These are phyloP conservation scores for Syncephalis plumigaleata DNA, from an alignment of 371 early-diverging fungal genomes.

Conservation along the genomic window DNA sequence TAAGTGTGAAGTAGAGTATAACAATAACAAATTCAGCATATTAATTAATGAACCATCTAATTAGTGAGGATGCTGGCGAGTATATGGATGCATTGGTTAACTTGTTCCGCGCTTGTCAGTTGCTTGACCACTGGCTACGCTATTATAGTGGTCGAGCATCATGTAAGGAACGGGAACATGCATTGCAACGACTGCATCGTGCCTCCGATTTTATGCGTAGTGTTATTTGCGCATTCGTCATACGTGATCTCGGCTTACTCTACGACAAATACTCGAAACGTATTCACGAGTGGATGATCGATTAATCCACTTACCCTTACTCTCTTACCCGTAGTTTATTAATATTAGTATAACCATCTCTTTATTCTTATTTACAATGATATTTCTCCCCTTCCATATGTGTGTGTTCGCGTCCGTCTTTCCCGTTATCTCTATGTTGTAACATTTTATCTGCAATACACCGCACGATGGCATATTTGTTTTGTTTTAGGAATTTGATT, in stretches of 20 bases:
- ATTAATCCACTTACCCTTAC: too few relatives aligned
- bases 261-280: slow-evolving; percentile 17
- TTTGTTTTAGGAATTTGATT: too few relatives aligned
- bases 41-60: not conserved
- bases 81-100: slow-evolving; percentile 14
- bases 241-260: slow-evolving; percentile 15
- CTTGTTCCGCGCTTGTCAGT: slow-evolving; percentile 13
- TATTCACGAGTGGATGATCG: slow-evolving; percentile 9
- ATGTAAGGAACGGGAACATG: slow-evolving; percentile 3
- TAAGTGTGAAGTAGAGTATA: slow-evolving; percentile 4
- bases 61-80: slow-evolving; percentile 11
- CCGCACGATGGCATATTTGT: too few relatives aligned
- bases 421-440: too few relatives aligned
- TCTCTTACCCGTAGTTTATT: too few relatives aligned
- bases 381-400: too few relatives aligned
- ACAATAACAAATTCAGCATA: not conserved
- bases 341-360: too few relatives aligned
- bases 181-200: slow-evolving; percentile 6
- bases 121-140: slow-evolving; percentile 10
- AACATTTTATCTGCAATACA: too few relatives aligned
- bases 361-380: too few relatives aligned
- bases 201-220: slow-evolving; percentile 12
- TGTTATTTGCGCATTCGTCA: slow-evolving; percentile 16
- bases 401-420: too few relatives aligned
- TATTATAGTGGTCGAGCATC: slow-evolving; percentile 9